Base-by-base conservation (phyloP, 805 yeast species). In the Zygotorulaspora danielsina region DNA sequence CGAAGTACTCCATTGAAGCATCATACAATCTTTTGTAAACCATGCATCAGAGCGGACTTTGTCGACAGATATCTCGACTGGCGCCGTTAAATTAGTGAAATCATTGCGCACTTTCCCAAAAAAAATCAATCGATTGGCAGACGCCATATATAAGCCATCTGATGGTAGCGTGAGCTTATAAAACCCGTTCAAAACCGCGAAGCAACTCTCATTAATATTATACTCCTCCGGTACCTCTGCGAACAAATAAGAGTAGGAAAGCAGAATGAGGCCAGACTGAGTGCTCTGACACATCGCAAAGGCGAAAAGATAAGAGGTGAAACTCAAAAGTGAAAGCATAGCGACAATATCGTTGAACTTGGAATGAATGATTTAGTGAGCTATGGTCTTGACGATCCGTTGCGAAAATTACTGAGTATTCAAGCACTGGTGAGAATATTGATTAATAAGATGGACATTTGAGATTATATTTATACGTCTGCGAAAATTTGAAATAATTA, bases 211-310 rank as follows among this genome's bases (percentile, higher is more conserved):
- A 24, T 24, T 24, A 11, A 24, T 24, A 24, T 13, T 24, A 24
- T 24, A 24, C 12, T 24, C 27, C 27, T 24, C 27, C 27, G 27
- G 27, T 24, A 24, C 8, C 27, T 24, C 27, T 24, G 27, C 12
- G 27, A 24, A 24, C 27, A 24, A 24, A 24, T 24, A 24, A 24
- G 27, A 24, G 27, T 24, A 24, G 27, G 27, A 24, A 24, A 13
- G 27, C 27, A 24, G 27, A 24, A 24, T 24, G 27, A 24, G 27
- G 27, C 27, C 27, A 24, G 27, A 5, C 12, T 24, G 27, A 24
- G 27, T 24, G 27, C 12, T 24, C 27, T 24, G 27, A 24, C 27
- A 24, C 27, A 24, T 24, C 27, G 8, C 27, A 24, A 7, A 24
- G 4, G 13, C 27, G 27, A 24, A 24, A 24, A 24, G 11, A 24